Evolutionary conservation across 768 basidiomycete genomes (phyloP), one percentile per base, ranked within the genome.

Genomic region (Amanita polypyramis): DNA sequence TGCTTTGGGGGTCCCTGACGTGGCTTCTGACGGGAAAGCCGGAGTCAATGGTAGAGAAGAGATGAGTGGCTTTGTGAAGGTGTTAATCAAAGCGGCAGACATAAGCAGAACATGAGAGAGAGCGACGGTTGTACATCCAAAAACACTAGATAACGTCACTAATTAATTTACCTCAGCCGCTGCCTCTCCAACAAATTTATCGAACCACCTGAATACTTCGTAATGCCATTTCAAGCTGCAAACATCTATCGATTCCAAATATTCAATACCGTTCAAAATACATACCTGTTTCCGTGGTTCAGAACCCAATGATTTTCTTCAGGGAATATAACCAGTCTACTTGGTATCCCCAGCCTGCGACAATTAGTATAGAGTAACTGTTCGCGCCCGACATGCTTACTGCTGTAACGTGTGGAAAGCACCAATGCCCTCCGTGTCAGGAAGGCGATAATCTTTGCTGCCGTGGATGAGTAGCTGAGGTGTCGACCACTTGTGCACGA

Each of bases 261-360:
- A 6, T 32, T 30, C 11, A 7, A 17, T 17, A 14, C 21, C 41
- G 30, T 14, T n/a, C 37, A 49, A 29, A 1, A 33, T 27, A 54
- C 70, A 25, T 21, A 79, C 80, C 80, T 85, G 55, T 89, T 89
- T 45, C 80, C 82, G 51, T 82, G 84, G 47, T 86, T 75, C 52
- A 88, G 56, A 20, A 90, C 90, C 93, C 92, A 92, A 60, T 95
- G 92, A 54, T 93, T 95, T 65, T 95, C 93, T 54, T 85, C 79
- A 0, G 89, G 87, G 74, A 92, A 93, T 51, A 90, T 74, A 9
- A 93, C 76, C 20, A 92, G 67, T 35, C 90, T 76, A 53, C 80
- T 85, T 3, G 84, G 82, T 25, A 93, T 65, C 6, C 75, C 79
- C 37, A 69, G 76, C 58, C 89, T 90, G 45, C 33, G 11, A 45